Evolutionary conservation across 306 rosid genomes (phyloP).

Genomic region (Vigna radiata): DNA sequence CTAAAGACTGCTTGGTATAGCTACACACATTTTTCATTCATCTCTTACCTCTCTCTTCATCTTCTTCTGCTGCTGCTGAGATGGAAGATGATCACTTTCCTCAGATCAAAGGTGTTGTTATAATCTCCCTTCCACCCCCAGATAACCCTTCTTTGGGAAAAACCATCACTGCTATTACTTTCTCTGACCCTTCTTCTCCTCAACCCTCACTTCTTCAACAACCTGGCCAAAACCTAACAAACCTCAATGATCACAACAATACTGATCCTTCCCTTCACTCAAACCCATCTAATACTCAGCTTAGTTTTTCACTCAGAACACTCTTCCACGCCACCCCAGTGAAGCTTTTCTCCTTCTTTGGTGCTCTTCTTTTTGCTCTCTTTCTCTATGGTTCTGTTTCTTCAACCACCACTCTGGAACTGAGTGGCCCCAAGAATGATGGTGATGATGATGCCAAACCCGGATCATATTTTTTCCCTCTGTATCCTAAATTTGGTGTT

Average conservation of each 20-base stretch:
- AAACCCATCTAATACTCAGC: slow-evolving; percentile 46
- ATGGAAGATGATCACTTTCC: slow-evolving; percentile 66
- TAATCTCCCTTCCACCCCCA: slow-evolving; percentile 85
- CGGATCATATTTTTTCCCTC: slow-evolving; percentile 58
- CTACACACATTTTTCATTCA: neutral
- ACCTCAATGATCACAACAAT: neutral
- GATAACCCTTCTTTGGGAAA: slow-evolving; percentile 82
- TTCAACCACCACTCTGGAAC: slow-evolving; percentile 49
- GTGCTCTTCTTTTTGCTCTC: slow-evolving; percentile 60
- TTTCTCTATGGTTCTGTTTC: slow-evolving; percentile 57
- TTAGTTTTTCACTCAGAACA: slow-evolving; percentile 42
- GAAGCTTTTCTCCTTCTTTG: slow-evolving; percentile 56
- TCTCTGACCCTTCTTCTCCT: slow-evolving; percentile 49
- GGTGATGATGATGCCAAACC: slow-evolving; percentile 47
- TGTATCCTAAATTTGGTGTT: slow-evolving; percentile 56
- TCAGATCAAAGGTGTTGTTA: slow-evolving; percentile 61
- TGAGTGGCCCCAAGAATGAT: slow-evolving; percentile 53
- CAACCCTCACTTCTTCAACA: slow-evolving; percentile 34
- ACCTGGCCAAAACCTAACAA: slow-evolving; percentile 31
- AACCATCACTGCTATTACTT: slow-evolving; percentile 77
- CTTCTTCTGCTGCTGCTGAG: neutral
- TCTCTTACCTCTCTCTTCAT: neutral
- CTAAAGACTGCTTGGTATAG: neutral
- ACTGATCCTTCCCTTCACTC: slow-evolving; percentile 41
- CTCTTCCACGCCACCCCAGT: slow-evolving; percentile 47